A percentile compares a stretch with the other conserved stretches of the same genome.
Evolutionary conservation across 2,329 filamentous ascomycete species (phyloP).

Genomic region (Magnaporthiopsis incrustans): DNA sequence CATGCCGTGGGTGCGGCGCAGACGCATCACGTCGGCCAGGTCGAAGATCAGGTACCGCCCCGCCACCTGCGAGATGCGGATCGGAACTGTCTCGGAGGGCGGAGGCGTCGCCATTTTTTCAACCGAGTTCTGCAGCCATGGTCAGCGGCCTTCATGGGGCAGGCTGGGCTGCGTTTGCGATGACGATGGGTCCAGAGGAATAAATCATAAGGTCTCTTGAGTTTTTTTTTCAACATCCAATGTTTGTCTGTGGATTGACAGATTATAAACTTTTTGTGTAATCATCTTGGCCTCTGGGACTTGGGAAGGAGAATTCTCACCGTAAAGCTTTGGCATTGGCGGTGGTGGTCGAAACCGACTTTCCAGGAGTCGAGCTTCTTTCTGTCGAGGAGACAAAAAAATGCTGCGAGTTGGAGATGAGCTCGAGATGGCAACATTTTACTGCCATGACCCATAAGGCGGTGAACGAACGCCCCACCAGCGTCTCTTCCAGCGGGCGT

Average conservation of each 20-base stretch:
- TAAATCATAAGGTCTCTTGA: slow-evolving; percentile 9
- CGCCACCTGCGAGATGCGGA: slow-evolving; percentile 74
- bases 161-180: neutral
- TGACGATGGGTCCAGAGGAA: neutral
- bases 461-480: slow-evolving; percentile 1
- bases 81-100: slow-evolving; percentile 30
- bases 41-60: slow-evolving; percentile 87
- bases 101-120: slow-evolving; percentile 8
- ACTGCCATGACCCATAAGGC: slow-evolving; percentile 1
- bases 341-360: neutral
- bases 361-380: neutral
- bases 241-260: slow-evolving; percentile 51
- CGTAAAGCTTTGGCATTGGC: neutral
- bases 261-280: slow-evolving; percentile 40
- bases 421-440: slow-evolving; percentile 9
- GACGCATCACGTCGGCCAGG: slow-evolving; percentile 65
- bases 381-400: neutral
- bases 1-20: slow-evolving; percentile 75
- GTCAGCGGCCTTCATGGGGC: neutral
- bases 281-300: slow-evolving; percentile 31
- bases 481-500: neutral
- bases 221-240: slow-evolving; percentile 30
- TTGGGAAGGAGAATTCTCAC: neutral
- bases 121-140: neutral
- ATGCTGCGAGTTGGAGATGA: neutral